phyloP scores from a whole-genome alignment of 352 stramenopile genomes.

The Globisporangium mamillatum region DNA sequence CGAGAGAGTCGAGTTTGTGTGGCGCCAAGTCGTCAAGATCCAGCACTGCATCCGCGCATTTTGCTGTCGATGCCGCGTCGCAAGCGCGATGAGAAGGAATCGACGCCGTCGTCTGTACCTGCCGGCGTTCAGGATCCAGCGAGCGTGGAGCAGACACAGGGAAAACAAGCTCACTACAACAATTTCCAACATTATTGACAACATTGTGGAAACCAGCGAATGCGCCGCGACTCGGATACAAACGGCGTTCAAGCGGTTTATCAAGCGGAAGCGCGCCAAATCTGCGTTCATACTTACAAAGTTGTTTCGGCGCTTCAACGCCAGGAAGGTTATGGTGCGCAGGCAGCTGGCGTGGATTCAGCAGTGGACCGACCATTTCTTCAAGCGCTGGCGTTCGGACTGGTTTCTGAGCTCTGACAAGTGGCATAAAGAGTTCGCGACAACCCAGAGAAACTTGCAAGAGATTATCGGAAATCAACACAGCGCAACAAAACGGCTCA shows the following conservation, averaged over 20 bases:
- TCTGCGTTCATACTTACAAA: constrained; percentile 12
- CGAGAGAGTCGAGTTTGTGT: neutral
- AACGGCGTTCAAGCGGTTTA: constrained; percentile 3
- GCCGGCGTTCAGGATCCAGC: constrained; percentile 23
- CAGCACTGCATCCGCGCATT: constrained; percentile 21
- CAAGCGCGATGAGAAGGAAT: neutral
- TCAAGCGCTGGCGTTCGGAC: constrained; percentile 1
- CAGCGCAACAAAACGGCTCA: constrained; percentile 5
- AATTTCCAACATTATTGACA: constrained; percentile 10
- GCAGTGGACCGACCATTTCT: constrained; percentile 10
- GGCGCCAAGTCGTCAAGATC: constrained; percentile 11
- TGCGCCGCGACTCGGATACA: constrained; percentile 11
- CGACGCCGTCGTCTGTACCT: constrained; percentile 20
- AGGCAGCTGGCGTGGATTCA: constrained; percentile 15
- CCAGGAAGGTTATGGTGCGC: constrained; percentile 16
- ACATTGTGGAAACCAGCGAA: constrained; percentile 13
- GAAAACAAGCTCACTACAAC: constrained; percentile 1
- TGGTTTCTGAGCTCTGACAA: neutral
- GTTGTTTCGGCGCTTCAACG: constrained; percentile 23
- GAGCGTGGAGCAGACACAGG: constrained; percentile 23
- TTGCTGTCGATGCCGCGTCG: constrained; percentile 13
- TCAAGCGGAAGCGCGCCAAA: constrained; percentile 2
- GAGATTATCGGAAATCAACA: constrained; percentile 5
- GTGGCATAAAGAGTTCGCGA: constrained; percentile 2
- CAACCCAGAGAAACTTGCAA: neutral